These are phyloP conservation scores for Dendrobium catenatum DNA, from an alignment of 106 monocot species.

Conservation along the genomic window DNA sequence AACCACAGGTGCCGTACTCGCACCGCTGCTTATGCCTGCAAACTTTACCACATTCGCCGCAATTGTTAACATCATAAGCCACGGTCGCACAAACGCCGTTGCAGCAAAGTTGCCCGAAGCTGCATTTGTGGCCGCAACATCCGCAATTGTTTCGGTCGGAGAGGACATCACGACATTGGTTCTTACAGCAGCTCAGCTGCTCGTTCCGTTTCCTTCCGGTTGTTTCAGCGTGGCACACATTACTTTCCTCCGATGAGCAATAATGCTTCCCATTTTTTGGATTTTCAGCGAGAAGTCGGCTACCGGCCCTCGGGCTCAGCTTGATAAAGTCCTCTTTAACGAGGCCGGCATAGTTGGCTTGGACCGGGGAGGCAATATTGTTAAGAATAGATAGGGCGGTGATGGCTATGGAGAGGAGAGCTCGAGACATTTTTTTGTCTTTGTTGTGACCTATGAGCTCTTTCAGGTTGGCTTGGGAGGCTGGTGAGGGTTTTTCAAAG, in stretches of 20 bases:
- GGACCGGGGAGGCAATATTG: background rate
- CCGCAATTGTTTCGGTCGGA: conserved; percentile 56
- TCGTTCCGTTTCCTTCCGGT: conserved; percentile 6
- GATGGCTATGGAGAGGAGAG: background rate
- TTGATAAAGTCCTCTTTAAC: conserved; percentile 7
- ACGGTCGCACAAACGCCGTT: conserved; percentile 34
- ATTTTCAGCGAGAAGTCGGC: conserved; percentile 11
- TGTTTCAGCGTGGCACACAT: conserved; percentile 8
- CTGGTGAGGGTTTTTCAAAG: too few species aligned
- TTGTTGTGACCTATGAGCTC: too few species aligned
- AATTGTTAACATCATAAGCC: conserved; percentile 50
- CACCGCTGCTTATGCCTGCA: conserved; percentile 33
- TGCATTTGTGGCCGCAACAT: conserved; percentile 35
- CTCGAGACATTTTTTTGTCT: background rate
- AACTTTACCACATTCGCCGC: conserved; percentile 40
- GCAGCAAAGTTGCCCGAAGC: conserved; percentile 70
- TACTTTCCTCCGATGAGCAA: conserved; percentile 11
- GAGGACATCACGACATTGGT: conserved; percentile 29
- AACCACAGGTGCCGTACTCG: conserved; percentile 52
- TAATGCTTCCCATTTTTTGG: conserved; percentile 13
- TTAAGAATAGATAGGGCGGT: conserved; percentile 2
- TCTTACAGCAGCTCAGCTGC: conserved; percentile 38
- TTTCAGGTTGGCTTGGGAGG: too few species aligned
- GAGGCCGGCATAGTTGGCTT: background rate
- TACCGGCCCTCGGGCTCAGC: conserved; percentile 23